A percentile compares a stretch with the other conserved stretches of the same genome.
phyloP scores from a whole-genome alignment of 2,329 filamentous ascomycete species.

The Dothideomycetes sp. region DNA sequence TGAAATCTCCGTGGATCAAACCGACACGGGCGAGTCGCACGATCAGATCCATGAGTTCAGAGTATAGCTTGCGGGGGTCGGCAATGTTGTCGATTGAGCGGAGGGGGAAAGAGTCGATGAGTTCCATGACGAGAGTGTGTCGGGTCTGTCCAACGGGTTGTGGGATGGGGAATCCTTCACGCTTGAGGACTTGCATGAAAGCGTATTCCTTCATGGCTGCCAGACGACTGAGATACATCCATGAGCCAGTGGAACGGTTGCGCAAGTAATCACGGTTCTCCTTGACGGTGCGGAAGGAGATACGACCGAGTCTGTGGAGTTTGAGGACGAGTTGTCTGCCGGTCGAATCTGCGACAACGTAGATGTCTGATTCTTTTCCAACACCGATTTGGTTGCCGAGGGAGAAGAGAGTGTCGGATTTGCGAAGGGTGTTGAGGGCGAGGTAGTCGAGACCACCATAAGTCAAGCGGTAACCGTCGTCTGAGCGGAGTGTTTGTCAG shows the following conservation, averaged over 20 bases:
- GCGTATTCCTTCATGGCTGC: constrained; percentile 90
- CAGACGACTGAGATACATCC: constrained; percentile 96
- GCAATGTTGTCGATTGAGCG: constrained; percentile 79
- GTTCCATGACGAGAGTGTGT: constrained; percentile 92
- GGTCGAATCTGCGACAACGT: constrained; percentile 74
- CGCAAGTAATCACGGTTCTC: constrained; percentile 91
- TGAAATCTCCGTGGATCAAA: constrained; percentile 95
- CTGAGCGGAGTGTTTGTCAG: too few relatives aligned
- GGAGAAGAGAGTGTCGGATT: constrained; percentile 72
- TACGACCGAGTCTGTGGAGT: constrained; percentile 89
- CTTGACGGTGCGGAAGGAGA: constrained; percentile 95
- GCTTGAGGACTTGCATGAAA: constrained; percentile 79
- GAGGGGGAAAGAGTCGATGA: constrained; percentile 86
- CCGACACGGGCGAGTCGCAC: constrained; percentile 75
- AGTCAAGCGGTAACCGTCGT: constrained; percentile 92
- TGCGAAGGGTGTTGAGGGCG: constrained; percentile 82
- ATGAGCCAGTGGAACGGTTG: constrained; percentile 69
- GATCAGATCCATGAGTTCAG: constrained; percentile 81
- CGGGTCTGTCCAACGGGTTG: constrained; percentile 80
- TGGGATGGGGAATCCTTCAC: constrained; percentile 83
- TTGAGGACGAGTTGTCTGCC: constrained; percentile 79
- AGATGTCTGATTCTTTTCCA: constrained; percentile 95
- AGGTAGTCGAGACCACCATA: constrained; percentile 97
- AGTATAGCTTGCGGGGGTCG: constrained; percentile 76
- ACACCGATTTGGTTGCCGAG: constrained; percentile 92